phyloP scores from a whole-genome alignment of 352 stramenopile species.

The Pythium rishiriense region DNA sequence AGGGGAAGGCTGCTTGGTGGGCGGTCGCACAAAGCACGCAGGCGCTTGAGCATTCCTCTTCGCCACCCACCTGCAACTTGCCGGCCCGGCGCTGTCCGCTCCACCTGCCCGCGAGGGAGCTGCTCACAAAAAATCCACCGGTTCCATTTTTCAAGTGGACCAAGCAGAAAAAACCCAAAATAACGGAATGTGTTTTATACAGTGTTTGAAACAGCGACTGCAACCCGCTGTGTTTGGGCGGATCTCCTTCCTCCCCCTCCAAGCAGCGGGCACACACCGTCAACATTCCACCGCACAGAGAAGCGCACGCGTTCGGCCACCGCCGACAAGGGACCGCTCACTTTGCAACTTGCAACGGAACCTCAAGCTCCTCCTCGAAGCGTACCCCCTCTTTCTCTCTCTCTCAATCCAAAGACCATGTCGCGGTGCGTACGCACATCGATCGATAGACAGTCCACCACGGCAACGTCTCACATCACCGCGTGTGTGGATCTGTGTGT shows the following conservation, averaged over 20 bases:
- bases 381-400: no score
- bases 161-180: slow-evolving; percentile 1
- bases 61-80: background rate
- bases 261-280: background rate
- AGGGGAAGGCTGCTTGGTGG: background rate
- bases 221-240: background rate
- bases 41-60: background rate
- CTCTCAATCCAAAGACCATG: background rate
- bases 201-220: background rate
- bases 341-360: slow-evolving; percentile 1
- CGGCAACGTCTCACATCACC: background rate
- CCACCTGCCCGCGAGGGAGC: no score
- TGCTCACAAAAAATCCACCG: background rate
- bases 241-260: background rate
- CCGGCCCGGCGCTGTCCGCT: background rate
- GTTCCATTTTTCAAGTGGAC: background rate
- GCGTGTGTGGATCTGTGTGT: background rate
- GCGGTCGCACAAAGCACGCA: no score
- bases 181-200: background rate
- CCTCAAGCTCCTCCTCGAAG: background rate
- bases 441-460: background rate
- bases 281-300: background rate
- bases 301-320: background rate
- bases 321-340: background rate
- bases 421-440: background rate